Conservation (phyloP, 176 grass and related monocot species). For the Bolboschoenus planiculmis region DNA sequence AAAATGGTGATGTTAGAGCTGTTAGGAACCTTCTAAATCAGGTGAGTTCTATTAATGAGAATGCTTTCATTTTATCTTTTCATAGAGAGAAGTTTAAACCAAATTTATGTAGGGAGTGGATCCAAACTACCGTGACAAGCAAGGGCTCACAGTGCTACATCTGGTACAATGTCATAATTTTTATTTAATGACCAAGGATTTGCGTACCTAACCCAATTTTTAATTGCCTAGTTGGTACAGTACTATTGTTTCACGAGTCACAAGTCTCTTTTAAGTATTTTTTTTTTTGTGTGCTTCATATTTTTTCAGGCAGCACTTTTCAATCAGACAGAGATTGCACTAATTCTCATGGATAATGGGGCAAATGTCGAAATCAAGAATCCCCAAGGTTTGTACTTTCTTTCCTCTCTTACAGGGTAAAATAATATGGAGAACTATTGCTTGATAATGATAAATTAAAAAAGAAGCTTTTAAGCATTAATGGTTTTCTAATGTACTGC, state of each 20-base stretch:
- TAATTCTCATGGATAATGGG: conserved; percentile 85
- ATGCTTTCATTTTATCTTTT: conserved; percentile 17
- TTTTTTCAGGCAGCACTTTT: conserved; percentile 87
- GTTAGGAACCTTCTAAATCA: conserved; percentile 84
- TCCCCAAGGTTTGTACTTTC: conserved; percentile 63
- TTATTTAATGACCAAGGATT: background rate
- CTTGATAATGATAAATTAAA: conserved; percentile 6
- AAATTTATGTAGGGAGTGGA: conserved; percentile 67
- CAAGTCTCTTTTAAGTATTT: background rate
- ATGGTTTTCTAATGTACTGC: background rate
- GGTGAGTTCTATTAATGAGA: conserved; percentile 30
- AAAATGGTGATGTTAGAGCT: conserved; percentile 56
- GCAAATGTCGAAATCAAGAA: conserved; percentile 81
- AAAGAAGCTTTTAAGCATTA: background rate
- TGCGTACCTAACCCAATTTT: background rate
- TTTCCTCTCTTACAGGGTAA: background rate
- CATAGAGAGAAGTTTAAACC: conserved; percentile 22
- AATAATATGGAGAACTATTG: conserved; percentile 14
- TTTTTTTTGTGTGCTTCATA: conserved; percentile 9
- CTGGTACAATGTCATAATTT: conserved; percentile 51
- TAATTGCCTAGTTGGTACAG: background rate
- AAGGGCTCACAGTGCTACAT: conserved; percentile 93
- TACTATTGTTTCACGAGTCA: background rate
- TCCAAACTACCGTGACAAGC: conserved; percentile 89
- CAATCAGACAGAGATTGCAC: conserved; percentile 95